Conservation (phyloP, 768 basidiomycete species). For the Lactifluus subvellereus region DNA sequence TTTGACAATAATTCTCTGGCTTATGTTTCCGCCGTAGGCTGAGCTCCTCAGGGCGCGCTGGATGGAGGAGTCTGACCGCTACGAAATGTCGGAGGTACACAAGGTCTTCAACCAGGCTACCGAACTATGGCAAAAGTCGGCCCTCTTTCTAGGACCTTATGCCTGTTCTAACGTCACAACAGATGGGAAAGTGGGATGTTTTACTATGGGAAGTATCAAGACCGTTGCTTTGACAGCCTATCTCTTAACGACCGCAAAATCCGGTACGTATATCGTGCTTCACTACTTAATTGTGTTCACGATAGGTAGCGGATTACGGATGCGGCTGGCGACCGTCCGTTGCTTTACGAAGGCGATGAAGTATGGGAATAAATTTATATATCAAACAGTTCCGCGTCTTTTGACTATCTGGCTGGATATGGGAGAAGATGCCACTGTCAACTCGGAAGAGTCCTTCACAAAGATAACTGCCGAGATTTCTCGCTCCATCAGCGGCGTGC, state of each 20-base stretch:
- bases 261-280: conserved; percentile 35
- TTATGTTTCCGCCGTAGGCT: conserved; percentile 41
- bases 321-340: conserved; percentile 61
- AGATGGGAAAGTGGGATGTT: conserved; percentile 86
- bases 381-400: conserved; percentile 90
- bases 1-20: neutral
- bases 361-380: conserved; percentile 90
- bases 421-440: conserved; percentile 49
- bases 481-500: conserved; percentile 51
- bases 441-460: conserved; percentile 36
- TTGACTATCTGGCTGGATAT: conserved; percentile 93
- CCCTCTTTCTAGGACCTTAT: neutral
- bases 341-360: conserved; percentile 65
- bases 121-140: conserved; percentile 46
- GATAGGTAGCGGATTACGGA: conserved; percentile 47
- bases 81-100: conserved; percentile 57
- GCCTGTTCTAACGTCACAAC: neutral
- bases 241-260: conserved; percentile 37
- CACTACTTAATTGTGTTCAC: neutral
- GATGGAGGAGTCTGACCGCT: conserved; percentile 88
- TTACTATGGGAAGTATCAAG: conserved; percentile 84
- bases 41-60: conserved; percentile 80
- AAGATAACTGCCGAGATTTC: conserved; percentile 55
- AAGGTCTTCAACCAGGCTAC: conserved; percentile 50
- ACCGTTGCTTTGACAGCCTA: conserved; percentile 63